Evolutionary conservation across 441 rosid species (phyloP), one percentile per base, ranked within the genome.

Genomic region (Arabidopsis hybrid): DNA sequence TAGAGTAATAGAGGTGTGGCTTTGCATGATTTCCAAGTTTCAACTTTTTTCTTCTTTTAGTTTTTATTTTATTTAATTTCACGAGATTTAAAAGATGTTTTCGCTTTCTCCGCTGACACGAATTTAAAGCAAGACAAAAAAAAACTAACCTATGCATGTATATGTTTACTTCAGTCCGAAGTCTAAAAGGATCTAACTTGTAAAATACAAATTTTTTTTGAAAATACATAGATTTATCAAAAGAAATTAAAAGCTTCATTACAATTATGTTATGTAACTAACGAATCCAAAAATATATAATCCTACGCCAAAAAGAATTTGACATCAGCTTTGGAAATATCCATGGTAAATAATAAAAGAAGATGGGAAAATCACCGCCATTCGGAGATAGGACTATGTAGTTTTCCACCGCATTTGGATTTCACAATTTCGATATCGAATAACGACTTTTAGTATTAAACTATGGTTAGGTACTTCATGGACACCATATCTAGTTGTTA

Each of bases 1-100:
- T 63, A 56, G 53, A 55, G 47, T 5, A 62, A 71, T 81, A 72
- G 91, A 88, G 83, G 73, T 77, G 84, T 78, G 81, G 89, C 78
- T 83, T 77, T 92, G 96, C 97, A 89, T 87, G 96, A 69, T 72
- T 63, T 82, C 87, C 96, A 90, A 77, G 91, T 89, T 87, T 84
- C 96, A 79, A n/a, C n/a, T 3, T 56, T 16, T 61, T 46, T 57
- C 55, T 70, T 70, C 14, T 62, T 75, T 35, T 46, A 1, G 1
- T 66, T 49, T 45, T 46, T 2, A n/a, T 18, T 35, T 65, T 7
- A 8, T 29, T 17, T 49, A 17, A 40, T 60, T 60, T 45, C 47
- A 57, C 34, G 49, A 69, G 65, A 55, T 75, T 61, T 53, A 7
- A 7, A 75, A 69, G 36, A 46, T 75, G 70, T 76, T 76, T 56